Evolutionary conservation across 1,139 yeast species (phyloP), one percentile per base, ranked within the genome.

Genomic region (Meyerozyma elateridarum): DNA sequence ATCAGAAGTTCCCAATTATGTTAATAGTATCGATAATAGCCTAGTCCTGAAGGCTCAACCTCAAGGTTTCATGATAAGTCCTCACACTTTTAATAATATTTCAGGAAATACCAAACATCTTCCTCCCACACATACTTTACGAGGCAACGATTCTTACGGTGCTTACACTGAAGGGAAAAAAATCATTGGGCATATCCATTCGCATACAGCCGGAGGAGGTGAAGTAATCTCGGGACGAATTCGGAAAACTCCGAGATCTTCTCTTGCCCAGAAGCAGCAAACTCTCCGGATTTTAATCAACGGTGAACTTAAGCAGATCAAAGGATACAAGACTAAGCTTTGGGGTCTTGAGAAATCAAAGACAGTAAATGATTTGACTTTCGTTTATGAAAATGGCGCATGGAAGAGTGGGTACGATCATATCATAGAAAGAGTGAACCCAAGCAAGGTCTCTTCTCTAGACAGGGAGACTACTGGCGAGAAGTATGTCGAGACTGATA

Each of bases 371-470:
- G 91, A 81, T 44, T 64, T 88, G 45, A 82, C 83, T 0, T 74
- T 68, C 56, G 61, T 61, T 34, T 89, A 73, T 51, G 61, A 55
- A 11, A 70, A 79, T 38, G 85, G 85, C 0, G 70, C 68, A 28
- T 91, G 98, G 98, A 71, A 69, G 44, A 87, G 87, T 56, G 93
- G 93, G 6, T 78, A 76, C 42, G 85, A 83, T 34, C 95, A 85
- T 52, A 70, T 84, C 6, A 70, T 87, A 13, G 96, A 88, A 47
- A 66, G 76, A 41, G 51, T 65, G 6, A n/a, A n/a, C n/a, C n/a
- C n/a, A n/a, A n/a, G n/a, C n/a, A n/a, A n/a, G n/a, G n/a, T n/a
- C n/a, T n/a, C n/a, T n/a, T n/a, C n/a, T n/a, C n/a, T n/a, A n/a
- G n/a, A n/a, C n/a, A n/a, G n/a, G n/a, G 28, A 22, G 6, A 18